Percentiles rank a stretch among this genome's conserved stretches.
Evolutionary conservation across 306 rosid genomes (phyloP).

Genomic region (Gastrolobium villosum): DNA sequence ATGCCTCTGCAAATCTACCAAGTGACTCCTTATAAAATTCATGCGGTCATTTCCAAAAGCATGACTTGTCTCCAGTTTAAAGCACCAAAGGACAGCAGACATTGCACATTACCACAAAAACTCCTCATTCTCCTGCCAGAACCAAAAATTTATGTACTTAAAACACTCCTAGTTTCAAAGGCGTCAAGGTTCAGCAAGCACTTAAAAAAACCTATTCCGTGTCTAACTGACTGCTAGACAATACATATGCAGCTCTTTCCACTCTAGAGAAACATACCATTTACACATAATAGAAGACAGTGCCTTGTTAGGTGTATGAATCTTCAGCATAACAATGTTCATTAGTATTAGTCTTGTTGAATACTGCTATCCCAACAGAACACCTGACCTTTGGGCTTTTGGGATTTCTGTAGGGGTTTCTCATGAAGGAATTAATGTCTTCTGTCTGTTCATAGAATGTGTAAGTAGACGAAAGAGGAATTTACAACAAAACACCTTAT

Average conservation of each 20-base stretch:
- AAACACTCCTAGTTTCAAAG: background rate
- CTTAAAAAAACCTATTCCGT: background rate
- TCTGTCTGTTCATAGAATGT: background rate
- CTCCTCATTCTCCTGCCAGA: background rate
- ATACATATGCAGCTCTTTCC: conserved; percentile 1
- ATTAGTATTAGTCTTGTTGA: conserved; percentile 1
- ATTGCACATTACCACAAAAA: background rate
- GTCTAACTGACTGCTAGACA: background rate
- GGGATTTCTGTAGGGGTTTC: conserved; percentile 27
- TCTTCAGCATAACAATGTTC: background rate
- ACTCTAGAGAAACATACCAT: background rate
- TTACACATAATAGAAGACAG: background rate
- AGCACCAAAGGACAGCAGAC: background rate
- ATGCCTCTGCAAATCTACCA: background rate
- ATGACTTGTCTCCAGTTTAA: background rate
- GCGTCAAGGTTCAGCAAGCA: conserved; percentile 2
- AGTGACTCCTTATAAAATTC: background rate
- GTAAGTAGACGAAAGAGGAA: background rate
- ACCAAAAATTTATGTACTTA: background rate
- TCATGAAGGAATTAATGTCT: conserved; percentile 1
- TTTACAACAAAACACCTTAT: background rate
- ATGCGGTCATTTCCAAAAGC: background rate
- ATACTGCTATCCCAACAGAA: conserved; percentile 5
- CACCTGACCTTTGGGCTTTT: background rate
- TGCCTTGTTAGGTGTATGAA: conserved; percentile 7